Conservation (phyloP, 1,284 basidiomycete genomes). For the Ustilago trichophora region DNA sequence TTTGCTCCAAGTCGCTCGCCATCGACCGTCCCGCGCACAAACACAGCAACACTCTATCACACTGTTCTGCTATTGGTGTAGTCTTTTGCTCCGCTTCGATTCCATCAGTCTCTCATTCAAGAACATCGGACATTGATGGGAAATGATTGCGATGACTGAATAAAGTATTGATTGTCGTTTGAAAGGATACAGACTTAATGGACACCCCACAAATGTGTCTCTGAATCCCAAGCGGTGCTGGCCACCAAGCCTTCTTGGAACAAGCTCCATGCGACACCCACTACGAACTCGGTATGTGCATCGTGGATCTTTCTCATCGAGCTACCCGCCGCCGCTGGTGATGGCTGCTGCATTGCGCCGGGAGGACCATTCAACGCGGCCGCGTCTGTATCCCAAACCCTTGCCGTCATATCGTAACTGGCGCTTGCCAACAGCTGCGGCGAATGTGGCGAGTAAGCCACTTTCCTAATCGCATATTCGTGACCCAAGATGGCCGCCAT, state of each 20-base stretch:
- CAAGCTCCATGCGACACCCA: slow-evolving; percentile 82
- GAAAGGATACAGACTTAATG: background rate
- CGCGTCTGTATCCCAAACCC: slow-evolving; percentile 73
- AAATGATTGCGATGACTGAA: too few relatives aligned
- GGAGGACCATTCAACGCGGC: slow-evolving; percentile 15
- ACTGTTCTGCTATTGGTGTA: too few relatives aligned
- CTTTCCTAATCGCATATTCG: slow-evolving; percentile 69
- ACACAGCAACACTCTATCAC: too few relatives aligned
- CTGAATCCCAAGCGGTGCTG: slow-evolving; percentile 88
- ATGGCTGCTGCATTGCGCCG: slow-evolving; percentile 69
- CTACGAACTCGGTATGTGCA: slow-evolving; percentile 92
- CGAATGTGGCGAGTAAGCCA: slow-evolving; percentile 72
- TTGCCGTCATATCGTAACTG: slow-evolving; percentile 95
- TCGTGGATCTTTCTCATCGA: slow-evolving; percentile 75
- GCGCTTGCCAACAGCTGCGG: slow-evolving; percentile 81
- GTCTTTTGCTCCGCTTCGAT: too few relatives aligned
- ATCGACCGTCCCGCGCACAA: too few relatives aligned
- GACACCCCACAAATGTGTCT: slow-evolving; percentile 75
- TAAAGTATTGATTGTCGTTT: too few relatives aligned
- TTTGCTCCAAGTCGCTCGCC: too few relatives aligned
- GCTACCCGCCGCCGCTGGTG: slow-evolving; percentile 28
- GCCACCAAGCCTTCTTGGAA: slow-evolving; percentile 86
- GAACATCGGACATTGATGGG: too few relatives aligned
- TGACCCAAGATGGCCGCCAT: slow-evolving; percentile 66
- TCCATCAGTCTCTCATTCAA: too few relatives aligned